phyloP scores from a whole-genome alignment of 2,329 filamentous ascomycete species.

The Cercospora beticola region DNA sequence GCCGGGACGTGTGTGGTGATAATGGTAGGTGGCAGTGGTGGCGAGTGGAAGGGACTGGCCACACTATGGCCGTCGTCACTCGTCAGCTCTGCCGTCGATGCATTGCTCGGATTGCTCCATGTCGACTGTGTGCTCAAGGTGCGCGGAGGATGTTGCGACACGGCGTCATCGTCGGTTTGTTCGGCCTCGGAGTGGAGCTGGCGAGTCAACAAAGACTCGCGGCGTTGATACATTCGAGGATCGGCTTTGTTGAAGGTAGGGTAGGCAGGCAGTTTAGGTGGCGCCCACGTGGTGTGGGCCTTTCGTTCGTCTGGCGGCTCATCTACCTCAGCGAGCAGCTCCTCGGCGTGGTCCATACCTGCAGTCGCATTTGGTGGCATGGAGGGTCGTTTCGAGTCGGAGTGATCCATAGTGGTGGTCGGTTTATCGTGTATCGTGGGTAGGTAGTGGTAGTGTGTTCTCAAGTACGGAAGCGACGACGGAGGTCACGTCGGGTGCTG shows the following conservation, averaged over 20 bases:
- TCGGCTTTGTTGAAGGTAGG: slow-evolving; percentile 44
- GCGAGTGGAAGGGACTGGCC: slow-evolving; percentile 84
- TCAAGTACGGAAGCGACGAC: neutral
- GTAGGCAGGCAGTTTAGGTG: slow-evolving; percentile 12
- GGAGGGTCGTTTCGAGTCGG: slow-evolving; percentile 18
- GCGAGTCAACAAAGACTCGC: slow-evolving; percentile 82
- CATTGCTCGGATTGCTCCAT: slow-evolving; percentile 75
- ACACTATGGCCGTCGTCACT: slow-evolving; percentile 76
- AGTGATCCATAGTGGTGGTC: slow-evolving; percentile 17
- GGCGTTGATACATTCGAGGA: slow-evolving; percentile 53
- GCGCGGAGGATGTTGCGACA: slow-evolving; percentile 36
- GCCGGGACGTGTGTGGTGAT: slow-evolving; percentile 41
- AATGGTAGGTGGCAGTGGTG: slow-evolving; percentile 66
- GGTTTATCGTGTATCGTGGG: neutral
- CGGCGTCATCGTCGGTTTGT: slow-evolving; percentile 42
- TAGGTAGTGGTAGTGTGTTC: neutral
- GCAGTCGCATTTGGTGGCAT: slow-evolving; percentile 21
- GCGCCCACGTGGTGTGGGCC: slow-evolving; percentile 12
- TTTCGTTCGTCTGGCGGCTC: slow-evolving; percentile 72
- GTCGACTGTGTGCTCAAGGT: slow-evolving; percentile 61
- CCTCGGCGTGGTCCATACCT: slow-evolving; percentile 48
- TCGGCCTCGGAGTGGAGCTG: slow-evolving; percentile 65
- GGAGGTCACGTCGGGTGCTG: neutral
- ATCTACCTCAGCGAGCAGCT: slow-evolving; percentile 73
- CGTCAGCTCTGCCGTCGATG: slow-evolving; percentile 88